Base-by-base conservation (phyloP, 768 basidiomycete species). In the Nidularia sp. region DNA sequence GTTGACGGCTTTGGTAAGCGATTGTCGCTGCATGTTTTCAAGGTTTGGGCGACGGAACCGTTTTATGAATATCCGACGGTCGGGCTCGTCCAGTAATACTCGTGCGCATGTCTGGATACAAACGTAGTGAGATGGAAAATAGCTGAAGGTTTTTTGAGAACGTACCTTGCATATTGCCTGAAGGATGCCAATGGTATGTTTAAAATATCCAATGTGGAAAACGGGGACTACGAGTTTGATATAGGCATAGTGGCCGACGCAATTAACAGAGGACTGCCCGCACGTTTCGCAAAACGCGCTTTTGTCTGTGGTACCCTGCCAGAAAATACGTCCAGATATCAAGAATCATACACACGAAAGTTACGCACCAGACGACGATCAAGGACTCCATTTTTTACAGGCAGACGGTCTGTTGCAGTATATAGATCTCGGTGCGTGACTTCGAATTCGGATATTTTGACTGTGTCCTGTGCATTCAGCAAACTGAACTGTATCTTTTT, bases 191-290 rank as follows among this genome's bases (percentile, higher is more conserved):
- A 98, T 93, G 13, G 89, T 92, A 59, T 98, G 94, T 66, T 94
- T 91, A 76, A 99, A 98, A 70, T 93, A 99, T 5, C 97, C 97
- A 52, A 98, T 93, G 66, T 99, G 97, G 67, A 98, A 99, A 15
- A 98, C 95, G 0, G 97, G 97, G 15, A 99, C 85, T 33, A 88
- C 85, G 42, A 99, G 80, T 69, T 97, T 98, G 73, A 99, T 98
- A 71, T 98, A 98, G 4, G 95, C 95, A 66, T 97, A 98, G 68
- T 99, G 97, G 1, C 97, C 97, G 22, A 97, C 95, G 65, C 97
- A 99, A 55, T 97, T 93, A 2, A 93, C 90, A 31, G 92, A 86
- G 13, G 82, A 85, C 56, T 93, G 83, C 6, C 93, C 93, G 62
- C 97, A 99, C 0, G 97, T 99, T 68, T 95, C 91, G 70, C 97